A percentile compares a stretch with the other conserved stretches of the same genome.
phyloP scores from a whole-genome alignment of 345 rosid species.

The Lagerstroemia speciosa region DNA sequence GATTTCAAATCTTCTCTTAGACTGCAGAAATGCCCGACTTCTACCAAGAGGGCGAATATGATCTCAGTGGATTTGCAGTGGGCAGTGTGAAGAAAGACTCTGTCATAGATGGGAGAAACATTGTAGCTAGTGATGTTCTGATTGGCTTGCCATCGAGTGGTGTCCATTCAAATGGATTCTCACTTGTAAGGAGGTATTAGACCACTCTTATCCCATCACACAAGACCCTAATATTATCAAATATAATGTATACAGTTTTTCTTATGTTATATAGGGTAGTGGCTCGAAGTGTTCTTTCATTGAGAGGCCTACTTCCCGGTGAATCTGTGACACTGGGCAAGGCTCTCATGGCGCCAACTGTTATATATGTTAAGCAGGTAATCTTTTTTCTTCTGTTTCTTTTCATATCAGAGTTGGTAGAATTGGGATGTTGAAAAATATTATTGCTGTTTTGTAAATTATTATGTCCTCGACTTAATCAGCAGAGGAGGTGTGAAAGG shows the following conservation, averaged over 20 bases:
- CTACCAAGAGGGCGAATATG: constrained; percentile 78
- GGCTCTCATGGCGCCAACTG: constrained; percentile 92
- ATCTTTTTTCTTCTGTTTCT: not conserved
- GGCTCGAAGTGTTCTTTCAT: constrained; percentile 51
- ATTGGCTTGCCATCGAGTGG: constrained; percentile 92
- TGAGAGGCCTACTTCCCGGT: constrained; percentile 65
- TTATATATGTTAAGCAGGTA: constrained; percentile 87
- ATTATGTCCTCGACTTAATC: constrained; percentile 67
- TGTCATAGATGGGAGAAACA: constrained; percentile 72
- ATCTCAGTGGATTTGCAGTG: constrained; percentile 89
- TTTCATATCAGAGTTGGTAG: not conserved
- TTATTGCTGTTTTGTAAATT: not conserved
- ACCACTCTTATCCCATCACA: not conserved
- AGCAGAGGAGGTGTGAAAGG: constrained; percentile 84
- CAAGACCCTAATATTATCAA: no score
- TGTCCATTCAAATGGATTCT: constrained; percentile 93
- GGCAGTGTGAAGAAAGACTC: constrained; percentile 75
- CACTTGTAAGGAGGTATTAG: constrained; percentile 24
- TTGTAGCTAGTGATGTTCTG: constrained; percentile 67
- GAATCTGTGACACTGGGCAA: constrained; percentile 53
- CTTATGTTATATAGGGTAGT: constrained; percentile 38
- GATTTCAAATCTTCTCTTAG: constrained; percentile 22
- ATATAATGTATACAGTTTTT: no score
- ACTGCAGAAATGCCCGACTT: constrained; percentile 97
- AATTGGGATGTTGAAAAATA: not conserved